phyloP scores from a whole-genome alignment of 352 stramenopile species.

The Peronospora farinosa region DNA sequence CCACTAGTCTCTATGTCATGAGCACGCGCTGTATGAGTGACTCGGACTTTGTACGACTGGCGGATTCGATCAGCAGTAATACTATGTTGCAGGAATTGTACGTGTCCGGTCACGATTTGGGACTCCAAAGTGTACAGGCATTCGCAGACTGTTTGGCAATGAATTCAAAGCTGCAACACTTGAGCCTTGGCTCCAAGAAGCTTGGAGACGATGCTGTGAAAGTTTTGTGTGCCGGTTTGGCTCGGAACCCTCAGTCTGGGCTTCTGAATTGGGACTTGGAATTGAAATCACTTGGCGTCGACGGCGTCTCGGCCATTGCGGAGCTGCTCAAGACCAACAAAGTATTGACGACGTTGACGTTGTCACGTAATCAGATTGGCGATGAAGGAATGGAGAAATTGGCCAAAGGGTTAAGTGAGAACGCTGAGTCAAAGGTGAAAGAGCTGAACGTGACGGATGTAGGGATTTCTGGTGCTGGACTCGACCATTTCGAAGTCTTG shows the following conservation, averaged over 20 bases:
- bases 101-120: constrained; percentile 64
- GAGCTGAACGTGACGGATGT: constrained; percentile 46
- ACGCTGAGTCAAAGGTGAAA: constrained; percentile 25
- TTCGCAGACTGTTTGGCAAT: constrained; percentile 63
- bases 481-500: constrained; percentile 42
- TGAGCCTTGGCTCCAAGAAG: constrained; percentile 54
- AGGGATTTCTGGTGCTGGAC: constrained; percentile 36
- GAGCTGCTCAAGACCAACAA: constrained; percentile 46
- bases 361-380: constrained; percentile 59
- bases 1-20: constrained; percentile 66
- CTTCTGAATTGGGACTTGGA: constrained; percentile 70
- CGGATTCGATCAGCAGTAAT: constrained; percentile 46
- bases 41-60: constrained; percentile 44
- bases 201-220: constrained; percentile 50
- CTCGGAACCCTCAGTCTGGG: constrained; percentile 42
- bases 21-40: constrained; percentile 61
- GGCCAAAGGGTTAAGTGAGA: constrained; percentile 34
- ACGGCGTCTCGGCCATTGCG: constrained; percentile 41
- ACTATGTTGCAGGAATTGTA: constrained; percentile 69
- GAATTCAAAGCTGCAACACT: constrained; percentile 60
- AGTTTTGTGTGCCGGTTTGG: constrained; percentile 42
- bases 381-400: constrained; percentile 39
- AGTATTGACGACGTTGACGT: constrained; percentile 38
- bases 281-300: constrained; percentile 50
- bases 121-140: constrained; percentile 30